These are phyloP conservation scores for Hypoxylon fragiforme DNA, from an alignment of 495 filamentous ascomycete species.

Conservation along the genomic window DNA sequence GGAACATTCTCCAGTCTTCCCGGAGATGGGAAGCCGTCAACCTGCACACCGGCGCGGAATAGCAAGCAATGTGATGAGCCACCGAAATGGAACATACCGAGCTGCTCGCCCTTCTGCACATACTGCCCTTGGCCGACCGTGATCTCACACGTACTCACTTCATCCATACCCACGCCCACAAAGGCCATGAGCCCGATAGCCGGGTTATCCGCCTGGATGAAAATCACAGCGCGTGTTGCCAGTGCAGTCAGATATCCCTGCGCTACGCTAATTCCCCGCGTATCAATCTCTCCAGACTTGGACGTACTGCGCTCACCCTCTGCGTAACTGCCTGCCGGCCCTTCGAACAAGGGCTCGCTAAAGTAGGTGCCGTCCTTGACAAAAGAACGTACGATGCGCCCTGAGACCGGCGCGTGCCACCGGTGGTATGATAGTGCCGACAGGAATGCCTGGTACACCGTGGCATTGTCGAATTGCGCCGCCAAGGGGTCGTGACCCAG, in stretches of 20 bases:
- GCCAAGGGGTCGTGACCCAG: slow-evolving; percentile 56
- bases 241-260: slow-evolving; percentile 64
- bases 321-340: slow-evolving; percentile 24
- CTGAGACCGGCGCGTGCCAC: slow-evolving; percentile 68
- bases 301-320: slow-evolving; percentile 35
- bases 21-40: slow-evolving; percentile 53
- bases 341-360: slow-evolving; percentile 62
- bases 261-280: slow-evolving; percentile 40
- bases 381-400: slow-evolving; percentile 58
- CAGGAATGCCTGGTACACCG: slow-evolving; percentile 70
- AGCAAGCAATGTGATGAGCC: slow-evolving; percentile 67
- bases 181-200: slow-evolving; percentile 68
- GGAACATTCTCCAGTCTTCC: slow-evolving; percentile 59
- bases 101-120: slow-evolving; percentile 65
- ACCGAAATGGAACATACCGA: slow-evolving; percentile 78
- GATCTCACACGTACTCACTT: slow-evolving; percentile 70
- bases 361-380: slow-evolving; percentile 69
- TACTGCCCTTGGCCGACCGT: slow-evolving; percentile 62
- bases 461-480: slow-evolving; percentile 60
- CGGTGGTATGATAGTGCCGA: slow-evolving; percentile 68
- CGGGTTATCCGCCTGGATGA: slow-evolving; percentile 68
- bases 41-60: slow-evolving; percentile 51
- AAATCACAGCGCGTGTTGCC: slow-evolving; percentile 64
- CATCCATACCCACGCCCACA: slow-evolving; percentile 70
- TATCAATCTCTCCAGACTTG: slow-evolving; percentile 36